Percentiles rank a stretch among this genome's conserved stretches.
These are phyloP conservation scores for Pyrenochaeta sp. DNA, from an alignment of 2,329 filamentous ascomycete genomes.

Conservation along the genomic window DNA sequence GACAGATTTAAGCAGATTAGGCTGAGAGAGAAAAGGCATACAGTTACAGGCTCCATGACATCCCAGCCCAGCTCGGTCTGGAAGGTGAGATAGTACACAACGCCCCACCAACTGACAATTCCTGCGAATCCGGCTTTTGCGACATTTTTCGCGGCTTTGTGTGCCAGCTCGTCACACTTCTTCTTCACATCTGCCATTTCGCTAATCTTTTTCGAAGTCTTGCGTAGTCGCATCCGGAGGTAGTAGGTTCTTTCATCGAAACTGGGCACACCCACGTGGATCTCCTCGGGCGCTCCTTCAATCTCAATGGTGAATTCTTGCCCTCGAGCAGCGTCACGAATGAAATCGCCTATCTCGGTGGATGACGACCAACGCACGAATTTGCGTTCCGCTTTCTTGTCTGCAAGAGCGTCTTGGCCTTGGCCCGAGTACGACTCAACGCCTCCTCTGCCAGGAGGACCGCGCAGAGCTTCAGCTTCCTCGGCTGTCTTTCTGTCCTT, in stretches of 20 bases:
- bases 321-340: slow-evolving; percentile 84
- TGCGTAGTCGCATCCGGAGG: slow-evolving; percentile 77
- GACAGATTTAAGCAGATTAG: neutral
- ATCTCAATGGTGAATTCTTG: slow-evolving; percentile 87
- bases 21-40: slow-evolving; percentile 26
- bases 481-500: slow-evolving; percentile 37
- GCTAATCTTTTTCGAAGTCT: slow-evolving; percentile 73
- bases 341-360: slow-evolving; percentile 93
- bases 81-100: slow-evolving; percentile 75
- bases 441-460: slow-evolving; percentile 63
- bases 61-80: slow-evolving; percentile 86
- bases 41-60: slow-evolving; percentile 85
- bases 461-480: slow-evolving; percentile 51
- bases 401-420: slow-evolving; percentile 64
- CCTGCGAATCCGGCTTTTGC: slow-evolving; percentile 81
- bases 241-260: slow-evolving; percentile 94
- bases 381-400: slow-evolving; percentile 59
- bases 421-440: slow-evolving; percentile 77
- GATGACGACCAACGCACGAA: slow-evolving; percentile 90
- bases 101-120: slow-evolving; percentile 80
- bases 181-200: slow-evolving; percentile 76
- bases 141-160: slow-evolving; percentile 78
- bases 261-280: slow-evolving; percentile 82
- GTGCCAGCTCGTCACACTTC: slow-evolving; percentile 81
- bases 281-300: slow-evolving; percentile 72